Evolutionary conservation across 2,329 filamentous ascomycete genomes (phyloP), one percentile per base, ranked within the genome.

Genomic region (Celoporthe dispersa): DNA sequence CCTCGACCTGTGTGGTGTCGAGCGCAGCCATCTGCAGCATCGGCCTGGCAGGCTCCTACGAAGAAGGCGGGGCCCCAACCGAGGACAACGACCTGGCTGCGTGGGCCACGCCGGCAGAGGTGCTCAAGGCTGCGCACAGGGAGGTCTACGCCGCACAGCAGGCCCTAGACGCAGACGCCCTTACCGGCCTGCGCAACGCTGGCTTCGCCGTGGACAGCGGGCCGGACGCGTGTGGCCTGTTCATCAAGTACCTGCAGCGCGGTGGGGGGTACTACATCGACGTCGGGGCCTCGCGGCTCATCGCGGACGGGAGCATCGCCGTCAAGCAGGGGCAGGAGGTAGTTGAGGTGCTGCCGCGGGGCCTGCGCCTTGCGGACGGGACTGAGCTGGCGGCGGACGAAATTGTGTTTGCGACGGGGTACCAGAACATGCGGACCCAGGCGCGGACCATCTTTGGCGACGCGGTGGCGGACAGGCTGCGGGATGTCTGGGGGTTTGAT

Each of bases 201-300:
- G 90, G 90, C 0, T 92, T 92, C 82, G 84, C 84, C 67, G 78
- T 88, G 0, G 89, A 92, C 73, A 79, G 76, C 0, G 90, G 90
- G 0, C 85, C 87, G 0, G 84, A 89, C 67, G 84, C 81, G 0
- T 81, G 84, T 0, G 90, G 90, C 0, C 80, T 91, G 3, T 83
- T 88, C 69, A 78, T 86, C 66, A 91, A 91, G 77, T 92, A 91
- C 75, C 83, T 90, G 72, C 87, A 90, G 73, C 84, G 87, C 2
- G 89, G 89, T 1, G 90, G 91, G 0, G 90, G 90, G 0, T 92
- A 92, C 76, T 92, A 92, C 78, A 90, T 92, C 72, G 88, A 92
- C 71, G 89, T 91, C 1, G 91, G 91, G 0, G 87, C 85, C 0
- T 87, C 86, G 0, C 79, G 87, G 74, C 82, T 92, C 33, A 90